Conservation (phyloP, 495 filamentous ascomycete genomes). For the Penicillium arizonense region DNA sequence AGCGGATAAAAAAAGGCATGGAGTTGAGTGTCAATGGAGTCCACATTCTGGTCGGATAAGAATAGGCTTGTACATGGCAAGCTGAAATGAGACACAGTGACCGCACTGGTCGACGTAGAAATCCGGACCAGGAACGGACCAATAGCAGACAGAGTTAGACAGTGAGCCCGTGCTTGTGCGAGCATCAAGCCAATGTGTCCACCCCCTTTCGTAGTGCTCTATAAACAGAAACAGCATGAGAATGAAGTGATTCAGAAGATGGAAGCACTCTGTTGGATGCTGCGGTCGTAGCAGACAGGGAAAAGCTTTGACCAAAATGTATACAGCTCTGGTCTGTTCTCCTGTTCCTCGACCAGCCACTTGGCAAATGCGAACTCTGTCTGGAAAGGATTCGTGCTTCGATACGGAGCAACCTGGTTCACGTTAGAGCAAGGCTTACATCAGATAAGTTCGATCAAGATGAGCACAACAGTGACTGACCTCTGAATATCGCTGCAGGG, state of each 20-base stretch:
- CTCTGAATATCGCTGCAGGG: constrained; percentile 32
- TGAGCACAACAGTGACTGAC: constrained; percentile 15
- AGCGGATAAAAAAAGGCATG: background rate
- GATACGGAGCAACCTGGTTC: constrained; percentile 30
- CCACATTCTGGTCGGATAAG: constrained; percentile 1
- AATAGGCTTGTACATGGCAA: constrained; percentile 6
- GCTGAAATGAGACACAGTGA: constrained; percentile 11
- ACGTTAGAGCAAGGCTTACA: constrained; percentile 7
- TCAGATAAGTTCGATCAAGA: background rate
- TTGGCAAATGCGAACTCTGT: constrained; percentile 35
- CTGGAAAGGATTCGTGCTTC: constrained; percentile 31
- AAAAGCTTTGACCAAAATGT: constrained; percentile 37
- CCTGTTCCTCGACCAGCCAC: constrained; percentile 31
- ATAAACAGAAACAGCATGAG: background rate
- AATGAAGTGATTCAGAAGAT: constrained; percentile 6
- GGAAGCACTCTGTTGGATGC: constrained; percentile 29
- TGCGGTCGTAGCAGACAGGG: constrained; percentile 36
- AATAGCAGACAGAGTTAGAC: background rate
- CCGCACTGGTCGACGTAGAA: constrained; percentile 2
- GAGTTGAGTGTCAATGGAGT: too few relatives aligned
- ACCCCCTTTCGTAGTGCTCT: background rate
- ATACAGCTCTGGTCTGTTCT: constrained; percentile 22
- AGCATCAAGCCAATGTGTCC: background rate
- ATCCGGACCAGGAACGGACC: background rate
- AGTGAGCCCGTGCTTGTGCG: background rate